Evolutionary conservation across 441 rosid genomes (phyloP), one percentile per base, ranked within the genome.

Genomic region (Omphalea diandra): DNA sequence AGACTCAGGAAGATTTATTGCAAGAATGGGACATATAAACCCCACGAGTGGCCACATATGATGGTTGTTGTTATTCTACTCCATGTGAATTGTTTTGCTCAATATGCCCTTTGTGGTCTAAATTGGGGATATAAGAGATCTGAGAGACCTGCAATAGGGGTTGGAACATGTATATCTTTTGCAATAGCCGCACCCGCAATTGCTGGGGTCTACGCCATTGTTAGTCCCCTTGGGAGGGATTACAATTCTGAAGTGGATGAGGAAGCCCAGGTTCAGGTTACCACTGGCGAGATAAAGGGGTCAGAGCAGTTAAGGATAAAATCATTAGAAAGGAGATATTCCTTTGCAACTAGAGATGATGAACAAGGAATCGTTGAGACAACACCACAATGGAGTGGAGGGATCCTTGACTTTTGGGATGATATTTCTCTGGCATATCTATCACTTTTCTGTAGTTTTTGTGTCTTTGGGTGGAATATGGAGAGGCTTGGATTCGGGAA

Each of bases 381-480:
- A 58, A 74, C 77, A 43, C 94, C 97, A 1, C 75, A 63, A 44
- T 94, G 97, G 98, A 87, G 93, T 56, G 97, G 97, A 68, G 94
- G 97, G 63, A 76, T 91, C 67, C 79, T 89, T 26, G 97, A 91
- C 79, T 75, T 94, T 54, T 91, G 97, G 96, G 87, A 94, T 40
- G 93, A 94, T 75, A 88, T 91, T 53, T 86, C 97, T 38, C 55
- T 88, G 10, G 97, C 97, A 3, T 91, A 90, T 56, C 87, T 94
- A 2, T 93, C 97, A 4, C 84, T 90, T 2, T 88, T 90, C 76
- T 91, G 95, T 72, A 84, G 79, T 10, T 91, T 83, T 72, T 94
- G 95, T 80, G 96, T 91, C 40, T 94, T 94, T 40, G 96, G 98
- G 53, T 88, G 97, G 98, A 91, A 94, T 71, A 90, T 90, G 98